Percentiles rank a stretch among this genome's conserved stretches.
Conservation (phyloP, 257 asterid species). For the Asclepias syriaca region DNA sequence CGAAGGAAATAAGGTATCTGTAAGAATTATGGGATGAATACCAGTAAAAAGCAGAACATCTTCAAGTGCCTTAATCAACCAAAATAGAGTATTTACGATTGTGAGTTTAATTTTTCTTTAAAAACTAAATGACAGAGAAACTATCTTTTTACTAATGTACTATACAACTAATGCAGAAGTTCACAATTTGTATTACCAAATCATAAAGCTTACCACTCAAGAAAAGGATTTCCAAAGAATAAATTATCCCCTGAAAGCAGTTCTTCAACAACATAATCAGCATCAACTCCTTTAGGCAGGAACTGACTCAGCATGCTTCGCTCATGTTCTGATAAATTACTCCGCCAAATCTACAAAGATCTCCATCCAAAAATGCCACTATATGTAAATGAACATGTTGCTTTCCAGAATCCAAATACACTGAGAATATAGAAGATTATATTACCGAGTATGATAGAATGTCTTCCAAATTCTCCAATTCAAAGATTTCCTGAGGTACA, state of each 20-base stretch:
- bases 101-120: not conserved
- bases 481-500: slow-evolving; percentile 72
- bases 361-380: slow-evolving; percentile 22
- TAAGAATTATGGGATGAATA: not conserved
- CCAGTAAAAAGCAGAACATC: not conserved
- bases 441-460: slow-evolving; percentile 70
- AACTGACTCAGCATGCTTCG: slow-evolving; percentile 53
- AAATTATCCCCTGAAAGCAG: slow-evolving; percentile 74
- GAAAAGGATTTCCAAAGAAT: slow-evolving; percentile 75
- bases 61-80: not conserved
- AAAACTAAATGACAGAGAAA: not conserved
- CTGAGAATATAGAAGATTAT: slow-evolving; percentile 10
- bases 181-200: not conserved
- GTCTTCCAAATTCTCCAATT: slow-evolving; percentile 49
- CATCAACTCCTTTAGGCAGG: slow-evolving; percentile 59
- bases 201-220: slow-evolving; percentile 61
- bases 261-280: slow-evolving; percentile 49
- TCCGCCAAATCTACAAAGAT: slow-evolving; percentile 78
- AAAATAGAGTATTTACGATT: not conserved
- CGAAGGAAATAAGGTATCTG: not conserved
- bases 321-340: slow-evolving; percentile 58
- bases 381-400: slow-evolving; percentile 12
- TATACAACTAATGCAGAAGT: not conserved
- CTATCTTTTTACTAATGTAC: not conserved
- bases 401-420: slow-evolving; percentile 3